A percentile compares a stretch with the other conserved stretches of the same genome.
Evolutionary conservation across 176 grass and related monocot genomes (phyloP).

Genomic region (Carex myosuroides): DNA sequence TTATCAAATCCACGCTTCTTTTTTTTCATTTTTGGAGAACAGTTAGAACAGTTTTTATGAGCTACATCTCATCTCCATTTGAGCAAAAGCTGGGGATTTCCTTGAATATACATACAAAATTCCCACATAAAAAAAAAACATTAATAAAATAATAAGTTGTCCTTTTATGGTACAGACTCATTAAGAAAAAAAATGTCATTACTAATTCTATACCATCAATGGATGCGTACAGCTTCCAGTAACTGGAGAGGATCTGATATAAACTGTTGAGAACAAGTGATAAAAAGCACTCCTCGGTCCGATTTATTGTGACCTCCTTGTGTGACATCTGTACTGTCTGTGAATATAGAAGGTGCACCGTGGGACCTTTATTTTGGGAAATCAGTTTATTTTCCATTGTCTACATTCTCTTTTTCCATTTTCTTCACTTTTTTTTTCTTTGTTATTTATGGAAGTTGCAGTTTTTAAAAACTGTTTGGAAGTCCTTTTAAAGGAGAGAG

Average conservation of each 20-base stretch:
- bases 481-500: too few relatives aligned
- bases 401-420: too few relatives aligned
- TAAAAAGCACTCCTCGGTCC: neutral
- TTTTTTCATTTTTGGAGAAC: too few relatives aligned
- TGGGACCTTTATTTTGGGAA: too few relatives aligned
- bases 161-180: neutral
- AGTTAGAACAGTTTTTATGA: neutral
- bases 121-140: neutral
- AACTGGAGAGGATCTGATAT: neutral
- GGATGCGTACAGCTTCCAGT: neutral
- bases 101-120: neutral
- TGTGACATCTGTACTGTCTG: neutral
- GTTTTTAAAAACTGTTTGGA: too few relatives aligned
- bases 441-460: too few relatives aligned
- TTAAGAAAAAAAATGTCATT: too few relatives aligned
- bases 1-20: neutral
- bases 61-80: neutral
- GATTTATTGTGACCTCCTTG: neutral
- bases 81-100: neutral
- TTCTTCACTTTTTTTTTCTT: too few relatives aligned
- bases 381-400: too few relatives aligned
- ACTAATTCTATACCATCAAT: neutral
- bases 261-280: neutral
- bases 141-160: neutral
- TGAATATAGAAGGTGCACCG: too few relatives aligned